Conservation (phyloP, 2,329 filamentous ascomycete species). For the Pseudocercospora macadamiae region DNA sequence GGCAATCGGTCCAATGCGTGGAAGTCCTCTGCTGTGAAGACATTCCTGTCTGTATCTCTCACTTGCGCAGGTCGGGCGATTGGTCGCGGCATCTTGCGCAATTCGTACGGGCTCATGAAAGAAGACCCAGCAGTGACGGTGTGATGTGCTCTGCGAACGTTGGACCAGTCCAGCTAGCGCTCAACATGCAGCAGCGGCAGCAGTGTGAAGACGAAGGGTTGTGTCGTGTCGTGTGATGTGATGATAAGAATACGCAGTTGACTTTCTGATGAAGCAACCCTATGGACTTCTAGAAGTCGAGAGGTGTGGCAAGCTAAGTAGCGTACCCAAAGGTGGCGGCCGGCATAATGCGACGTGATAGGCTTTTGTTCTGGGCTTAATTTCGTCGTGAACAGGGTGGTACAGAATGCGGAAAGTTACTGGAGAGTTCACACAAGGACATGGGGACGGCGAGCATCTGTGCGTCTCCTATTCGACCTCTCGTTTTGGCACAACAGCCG, state of each 20-base stretch:
- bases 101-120: neutral
- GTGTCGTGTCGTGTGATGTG: too few species aligned
- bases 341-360: neutral
- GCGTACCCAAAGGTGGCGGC: conserved; percentile 1
- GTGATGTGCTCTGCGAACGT: neutral
- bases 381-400: neutral
- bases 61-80: neutral
- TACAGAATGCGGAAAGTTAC: neutral
- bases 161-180: conserved; percentile 5
- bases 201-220: too few species aligned
- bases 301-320: neutral
- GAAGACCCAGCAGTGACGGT: neutral
- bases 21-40: neutral
- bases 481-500: neutral
- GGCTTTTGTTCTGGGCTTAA: conserved; percentile 1
- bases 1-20: conserved; percentile 1
- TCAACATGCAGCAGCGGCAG: neutral
- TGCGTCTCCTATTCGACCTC: conserved; percentile 3
- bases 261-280: neutral
- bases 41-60: neutral
- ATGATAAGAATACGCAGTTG: neutral
- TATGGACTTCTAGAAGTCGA: neutral
- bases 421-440: conserved; percentile 1
- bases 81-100: conserved; percentile 1
- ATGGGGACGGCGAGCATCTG: neutral